Evolutionary conservation across 2,329 filamentous ascomycete genomes (phyloP), one percentile per base, ranked within the genome.

Genomic region (Aspergillus eucalypticola): DNA sequence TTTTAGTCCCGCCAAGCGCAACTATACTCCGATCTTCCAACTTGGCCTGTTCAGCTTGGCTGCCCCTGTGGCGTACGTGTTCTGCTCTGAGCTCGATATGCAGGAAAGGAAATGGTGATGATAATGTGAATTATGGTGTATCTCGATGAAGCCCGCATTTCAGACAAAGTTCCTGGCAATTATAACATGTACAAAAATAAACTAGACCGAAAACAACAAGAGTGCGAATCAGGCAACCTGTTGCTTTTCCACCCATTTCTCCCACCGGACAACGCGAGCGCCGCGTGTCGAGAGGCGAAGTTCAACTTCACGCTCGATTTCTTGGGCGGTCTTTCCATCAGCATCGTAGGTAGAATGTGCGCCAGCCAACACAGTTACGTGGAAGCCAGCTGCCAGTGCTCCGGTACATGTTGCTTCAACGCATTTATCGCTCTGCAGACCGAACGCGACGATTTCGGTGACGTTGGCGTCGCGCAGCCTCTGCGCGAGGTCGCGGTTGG

Each of bases 321-420:
- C 55, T 11, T 23, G 38, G 8, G 48, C 55, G 7, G 21, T 42
- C 23, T 39, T 42, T 5, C 48, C 35, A 15, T 51, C 21, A 3
- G 15, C 19, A 15, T 58, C 55, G 19, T 58, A 58, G 6, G 55
- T 58, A 2, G 55, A 58, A 46, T 58, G 55, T n/a, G 55, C 55
- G 6, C 55, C 55, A 15, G 35, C 29, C 27, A 58, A 23, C 8
- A 58, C 23, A 3, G 46, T 51, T 7, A 58, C 48, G 23, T 39
- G 32, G 23, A 58, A 58, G 8, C 55, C 55, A 5, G 55, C 55
- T 15, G 46, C 46, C 29, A 58, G 8, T 2, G 55, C 55, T 4
- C 55, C 55, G 46, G 38, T 39, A 19, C 55, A 58, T 11, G 55
- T 58, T 15, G 55, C 55, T 19, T 51, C 44, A 1, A 58, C 55